Evolutionary conservation across 1,284 basidiomycete species (phyloP).

Genomic region (Naganishia sp.): DNA sequence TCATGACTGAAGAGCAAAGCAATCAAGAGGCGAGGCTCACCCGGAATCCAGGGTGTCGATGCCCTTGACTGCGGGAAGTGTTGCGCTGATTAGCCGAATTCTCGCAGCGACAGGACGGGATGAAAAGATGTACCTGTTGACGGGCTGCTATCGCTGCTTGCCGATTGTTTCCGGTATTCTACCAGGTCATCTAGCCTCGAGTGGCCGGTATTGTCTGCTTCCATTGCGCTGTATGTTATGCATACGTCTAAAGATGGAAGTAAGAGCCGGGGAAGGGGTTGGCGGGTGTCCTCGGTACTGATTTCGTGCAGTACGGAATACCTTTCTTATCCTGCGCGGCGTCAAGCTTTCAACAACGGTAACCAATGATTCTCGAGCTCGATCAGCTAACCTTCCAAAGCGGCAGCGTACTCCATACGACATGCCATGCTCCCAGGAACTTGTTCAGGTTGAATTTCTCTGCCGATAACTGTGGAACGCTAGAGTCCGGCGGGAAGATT

Average conservation of each 20-base stretch:
- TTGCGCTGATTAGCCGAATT: not conserved
- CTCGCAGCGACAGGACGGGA: not conserved
- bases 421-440: conserved; percentile 58
- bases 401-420: conserved; percentile 57
- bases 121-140: conserved; percentile 39
- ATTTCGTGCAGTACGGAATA: conserved; percentile 12
- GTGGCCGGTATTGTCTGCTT: conserved; percentile 36
- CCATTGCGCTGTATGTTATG: conserved; percentile 54
- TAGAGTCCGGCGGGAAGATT: conserved; percentile 41
- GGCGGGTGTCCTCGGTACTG: not conserved
- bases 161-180: conserved; percentile 49
- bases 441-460: conserved; percentile 49
- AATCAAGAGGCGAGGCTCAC: conserved; percentile 32
- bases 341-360: not conserved
- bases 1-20: not conserved
- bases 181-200: conserved; percentile 55
- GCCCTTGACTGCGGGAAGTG: conserved; percentile 47
- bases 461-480: conserved; percentile 43
- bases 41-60: conserved; percentile 48
- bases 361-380: not conserved
- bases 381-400: conserved; percentile 56
- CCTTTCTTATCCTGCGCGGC: conserved; percentile 49
- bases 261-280: not conserved
- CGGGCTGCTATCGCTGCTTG: conserved; percentile 40
- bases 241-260: conserved; percentile 51